Evolutionary conservation across 208 protist species (phyloP).

Genomic region (Leishmania amazonensis): DNA sequence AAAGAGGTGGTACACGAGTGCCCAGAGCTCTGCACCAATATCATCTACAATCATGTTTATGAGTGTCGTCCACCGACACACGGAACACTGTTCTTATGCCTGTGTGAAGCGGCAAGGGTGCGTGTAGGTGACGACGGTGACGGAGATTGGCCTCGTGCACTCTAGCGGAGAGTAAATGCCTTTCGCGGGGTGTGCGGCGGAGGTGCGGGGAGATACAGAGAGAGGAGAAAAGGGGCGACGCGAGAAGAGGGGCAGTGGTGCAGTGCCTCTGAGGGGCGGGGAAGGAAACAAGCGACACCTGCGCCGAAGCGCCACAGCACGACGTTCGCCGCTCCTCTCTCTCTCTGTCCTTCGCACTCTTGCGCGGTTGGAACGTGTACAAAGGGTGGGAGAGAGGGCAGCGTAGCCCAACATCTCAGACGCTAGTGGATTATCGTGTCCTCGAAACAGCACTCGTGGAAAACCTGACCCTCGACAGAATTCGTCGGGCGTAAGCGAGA

Average conservation of each 20-base stretch:
- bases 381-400: not conserved
- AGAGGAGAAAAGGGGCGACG: not conserved
- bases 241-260: not conserved
- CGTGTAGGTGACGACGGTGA: not conserved
- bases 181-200: not conserved
- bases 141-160: not conserved
- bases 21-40: conserved; percentile 69
- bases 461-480: not conserved
- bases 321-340: not conserved
- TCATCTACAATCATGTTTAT: conserved; percentile 34
- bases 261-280: not conserved
- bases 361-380: not conserved
- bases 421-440: not conserved
- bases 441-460: not conserved
- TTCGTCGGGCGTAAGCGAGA: not conserved
- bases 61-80: not conserved
- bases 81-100: not conserved
- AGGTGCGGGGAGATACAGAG: not conserved
- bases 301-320: no score
- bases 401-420: not conserved
- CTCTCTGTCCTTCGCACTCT: not conserved
- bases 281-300: not conserved
- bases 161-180: not conserved
- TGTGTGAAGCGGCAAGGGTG: not conserved
- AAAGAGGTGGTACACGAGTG: conserved; percentile 73